Conservation (phyloP, 1,139 yeast species). For the Zygosaccharomyces sapae region DNA sequence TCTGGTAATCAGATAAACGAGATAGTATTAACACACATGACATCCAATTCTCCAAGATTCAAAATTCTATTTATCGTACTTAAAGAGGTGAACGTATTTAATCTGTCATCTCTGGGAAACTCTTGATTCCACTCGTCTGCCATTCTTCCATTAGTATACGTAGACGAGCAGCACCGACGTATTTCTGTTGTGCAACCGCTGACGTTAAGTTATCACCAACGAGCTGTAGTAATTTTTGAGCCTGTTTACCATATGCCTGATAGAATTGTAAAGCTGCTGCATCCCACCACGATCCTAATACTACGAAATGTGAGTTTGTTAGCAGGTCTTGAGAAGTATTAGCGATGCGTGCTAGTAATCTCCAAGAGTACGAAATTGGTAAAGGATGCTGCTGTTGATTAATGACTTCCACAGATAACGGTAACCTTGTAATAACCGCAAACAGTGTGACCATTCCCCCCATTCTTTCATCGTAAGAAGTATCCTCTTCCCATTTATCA, state of each 20-base stretch:
- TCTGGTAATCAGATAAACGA: neutral
- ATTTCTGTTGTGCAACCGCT: conserved; percentile 46
- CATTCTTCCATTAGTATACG: conserved; percentile 77
- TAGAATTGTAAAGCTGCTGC: conserved; percentile 60
- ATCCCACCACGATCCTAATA: conserved; percentile 91
- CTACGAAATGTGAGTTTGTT: conserved; percentile 65
- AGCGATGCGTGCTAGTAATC: conserved; percentile 61
- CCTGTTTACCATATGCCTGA: conserved; percentile 64
- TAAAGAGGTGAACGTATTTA: conserved; percentile 18
- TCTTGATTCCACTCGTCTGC: conserved; percentile 45
- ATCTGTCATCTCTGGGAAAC: conserved; percentile 51
- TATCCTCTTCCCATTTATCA: conserved; percentile 71
- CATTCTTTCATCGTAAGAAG: conserved; percentile 75
- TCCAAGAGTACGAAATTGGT: conserved; percentile 60
- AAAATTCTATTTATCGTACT: neutral
- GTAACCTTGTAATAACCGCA: conserved; percentile 60
- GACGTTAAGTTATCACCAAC: conserved; percentile 50
- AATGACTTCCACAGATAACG: conserved; percentile 26
- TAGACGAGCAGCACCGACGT: conserved; percentile 75
- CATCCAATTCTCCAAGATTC: neutral
- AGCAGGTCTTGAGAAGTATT: conserved; percentile 51
- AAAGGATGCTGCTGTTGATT: conserved; percentile 45
- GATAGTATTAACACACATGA: conserved; percentile 1
- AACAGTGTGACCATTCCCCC: conserved; percentile 81
- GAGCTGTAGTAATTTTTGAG: conserved; percentile 51